phyloP scores from a whole-genome alignment of 768 basidiomycete genomes.

The Pleurotus djamor region DNA sequence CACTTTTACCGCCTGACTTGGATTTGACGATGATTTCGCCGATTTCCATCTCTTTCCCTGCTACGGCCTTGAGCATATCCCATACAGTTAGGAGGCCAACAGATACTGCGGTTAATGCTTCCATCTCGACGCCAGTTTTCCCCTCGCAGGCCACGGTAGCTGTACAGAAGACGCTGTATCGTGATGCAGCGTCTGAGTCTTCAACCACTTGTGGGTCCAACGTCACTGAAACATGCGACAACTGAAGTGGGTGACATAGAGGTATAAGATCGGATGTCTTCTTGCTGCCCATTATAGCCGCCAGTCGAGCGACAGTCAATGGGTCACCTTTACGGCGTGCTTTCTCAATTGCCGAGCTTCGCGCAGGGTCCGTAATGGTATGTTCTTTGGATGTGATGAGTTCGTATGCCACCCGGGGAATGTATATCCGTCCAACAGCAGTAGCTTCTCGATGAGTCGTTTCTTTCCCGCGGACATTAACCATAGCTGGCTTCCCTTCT shows the following conservation, averaged over 20 bases:
- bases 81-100: slow-evolving; percentile 80
- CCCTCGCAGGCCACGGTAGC: slow-evolving; percentile 77
- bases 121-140: slow-evolving; percentile 91
- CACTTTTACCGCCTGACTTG: slow-evolving; percentile 77
- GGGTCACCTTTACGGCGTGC: slow-evolving; percentile 65
- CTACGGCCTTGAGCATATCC: slow-evolving; percentile 93
- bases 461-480: slow-evolving; percentile 69
- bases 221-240: slow-evolving; percentile 68
- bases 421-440: slow-evolving; percentile 70
- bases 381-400: slow-evolving; percentile 50
- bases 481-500: slow-evolving; percentile 76
- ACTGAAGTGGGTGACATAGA: slow-evolving; percentile 79
- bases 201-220: slow-evolving; percentile 44
- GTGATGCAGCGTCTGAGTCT: background rate
- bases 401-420: slow-evolving; percentile 63
- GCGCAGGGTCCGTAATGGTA: slow-evolving; percentile 10
- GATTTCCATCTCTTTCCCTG: slow-evolving; percentile 86
- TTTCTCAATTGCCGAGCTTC: slow-evolving; percentile 30
- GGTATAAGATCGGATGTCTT: slow-evolving; percentile 83
- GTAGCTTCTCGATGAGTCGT: slow-evolving; percentile 68
- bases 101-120: slow-evolving; percentile 84
- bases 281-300: slow-evolving; percentile 87
- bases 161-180: slow-evolving; percentile 49
- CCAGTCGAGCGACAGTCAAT: slow-evolving; percentile 76
- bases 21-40: slow-evolving; percentile 58